These are phyloP conservation scores for Colletotrichum sojae DNA, from an alignment of 2,329 filamentous ascomycete genomes.

Conservation along the genomic window DNA sequence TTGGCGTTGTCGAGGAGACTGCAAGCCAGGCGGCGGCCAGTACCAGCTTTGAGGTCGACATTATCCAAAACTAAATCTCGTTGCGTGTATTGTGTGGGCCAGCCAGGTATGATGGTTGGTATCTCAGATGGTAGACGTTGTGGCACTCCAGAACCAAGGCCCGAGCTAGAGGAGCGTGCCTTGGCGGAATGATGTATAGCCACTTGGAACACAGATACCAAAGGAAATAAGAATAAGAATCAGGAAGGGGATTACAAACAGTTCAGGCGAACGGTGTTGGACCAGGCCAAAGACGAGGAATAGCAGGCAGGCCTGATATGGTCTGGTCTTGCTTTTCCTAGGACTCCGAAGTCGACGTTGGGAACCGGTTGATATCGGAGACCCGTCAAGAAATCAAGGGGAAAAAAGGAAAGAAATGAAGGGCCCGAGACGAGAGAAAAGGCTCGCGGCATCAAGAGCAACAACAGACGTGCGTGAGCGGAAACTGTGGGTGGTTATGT, in stretches of 20 bases:
- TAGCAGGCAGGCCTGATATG: not conserved
- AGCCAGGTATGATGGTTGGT: slow-evolving; percentile 15
- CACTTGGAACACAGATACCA: not conserved
- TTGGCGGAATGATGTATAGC: not conserved
- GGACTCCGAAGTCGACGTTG: slow-evolving; percentile 26
- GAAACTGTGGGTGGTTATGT: slow-evolving; percentile 26
- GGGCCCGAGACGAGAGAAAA: slow-evolving; percentile 25
- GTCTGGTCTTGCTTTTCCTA: slow-evolving; percentile 4
- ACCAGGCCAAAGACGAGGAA: slow-evolving; percentile 12
- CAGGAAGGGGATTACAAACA: slow-evolving; percentile 33
- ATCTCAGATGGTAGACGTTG: not conserved
- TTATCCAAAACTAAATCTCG: slow-evolving; percentile 9
- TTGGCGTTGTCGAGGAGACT: not conserved
- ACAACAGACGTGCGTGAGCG: not conserved
- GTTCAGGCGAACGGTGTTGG: slow-evolving; percentile 13
- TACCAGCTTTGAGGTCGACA: slow-evolving; percentile 21
- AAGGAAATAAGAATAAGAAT: slow-evolving; percentile 3
- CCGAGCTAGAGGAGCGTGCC: not conserved
- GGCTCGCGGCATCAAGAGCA: slow-evolving; percentile 22
- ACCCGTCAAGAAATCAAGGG: slow-evolving; percentile 7
- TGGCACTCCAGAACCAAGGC: slow-evolving; percentile 4
- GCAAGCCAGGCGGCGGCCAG: slow-evolving; percentile 24
- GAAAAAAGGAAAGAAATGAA: slow-evolving; percentile 4
- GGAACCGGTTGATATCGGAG: slow-evolving; percentile 28
- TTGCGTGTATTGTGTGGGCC: slow-evolving; percentile 11